These are phyloP conservation scores for Fusarium caatingaense DNA, from an alignment of 2,329 filamentous ascomycete species.

Conservation along the genomic window DNA sequence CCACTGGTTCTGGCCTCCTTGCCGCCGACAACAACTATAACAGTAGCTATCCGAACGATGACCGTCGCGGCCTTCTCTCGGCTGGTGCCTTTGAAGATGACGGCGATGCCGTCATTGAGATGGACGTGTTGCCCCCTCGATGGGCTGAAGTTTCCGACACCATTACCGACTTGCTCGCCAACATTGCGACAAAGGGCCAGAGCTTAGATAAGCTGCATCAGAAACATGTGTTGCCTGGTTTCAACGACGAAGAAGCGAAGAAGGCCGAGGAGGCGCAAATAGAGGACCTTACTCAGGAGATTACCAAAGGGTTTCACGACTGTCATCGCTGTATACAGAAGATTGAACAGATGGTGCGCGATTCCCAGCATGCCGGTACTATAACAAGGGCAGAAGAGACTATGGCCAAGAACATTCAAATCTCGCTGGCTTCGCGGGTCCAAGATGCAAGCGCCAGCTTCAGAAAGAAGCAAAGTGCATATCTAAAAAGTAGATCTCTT, in stretches of 20 bases:
- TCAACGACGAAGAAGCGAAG: conserved; percentile 94
- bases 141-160: conserved; percentile 98
- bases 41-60: conserved; percentile 61
- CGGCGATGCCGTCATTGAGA: conserved; percentile 96
- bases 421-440: conserved; percentile 86
- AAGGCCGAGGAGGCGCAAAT: conserved; percentile 89
- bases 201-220: conserved; percentile 92
- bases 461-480: conserved; percentile 96
- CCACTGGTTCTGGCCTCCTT: conserved; percentile 66
- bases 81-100: conserved; percentile 82
- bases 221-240: conserved; percentile 95
- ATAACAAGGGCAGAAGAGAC: conserved; percentile 87
- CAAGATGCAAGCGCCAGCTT: conserved; percentile 93
- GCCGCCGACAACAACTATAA: conserved; percentile 63
- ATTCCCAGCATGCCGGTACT: conserved; percentile 77
- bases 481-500: conserved; percentile 80
- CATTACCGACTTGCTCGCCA: conserved; percentile 82
- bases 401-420: conserved; percentile 97
- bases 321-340: conserved; percentile 91
- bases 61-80: conserved; percentile 84
- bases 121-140: conserved; percentile 93
- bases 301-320: conserved; percentile 88
- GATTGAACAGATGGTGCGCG: conserved; percentile 87
- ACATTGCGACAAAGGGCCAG: conserved; percentile 84
- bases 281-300: conserved; percentile 87